These are phyloP conservation scores for Eutypa lata DNA, from an alignment of 2,329 filamentous ascomycete genomes.

Conservation along the genomic window DNA sequence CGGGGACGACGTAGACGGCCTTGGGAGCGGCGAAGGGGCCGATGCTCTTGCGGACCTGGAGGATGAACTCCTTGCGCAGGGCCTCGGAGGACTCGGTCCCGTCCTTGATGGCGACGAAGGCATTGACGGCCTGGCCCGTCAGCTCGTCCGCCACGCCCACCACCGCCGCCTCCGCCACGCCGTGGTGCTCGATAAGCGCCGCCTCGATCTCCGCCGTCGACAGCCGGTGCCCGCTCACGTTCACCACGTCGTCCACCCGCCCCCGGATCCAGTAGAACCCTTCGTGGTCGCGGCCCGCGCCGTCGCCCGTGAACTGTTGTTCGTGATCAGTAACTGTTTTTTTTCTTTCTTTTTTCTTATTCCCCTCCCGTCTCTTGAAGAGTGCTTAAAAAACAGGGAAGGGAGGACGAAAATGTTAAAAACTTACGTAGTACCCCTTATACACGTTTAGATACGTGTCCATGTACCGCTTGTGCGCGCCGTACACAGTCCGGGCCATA, in stretches of 20 bases:
- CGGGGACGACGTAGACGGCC: conserved; percentile 83
- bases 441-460: conserved; percentile 98
- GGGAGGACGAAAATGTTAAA: neutral
- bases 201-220: conserved; percentile 98
- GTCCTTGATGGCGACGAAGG: conserved; percentile 91
- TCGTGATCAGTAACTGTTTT: conserved; percentile 2
- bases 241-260: conserved; percentile 97
- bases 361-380: neutral
- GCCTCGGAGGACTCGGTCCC: conserved; percentile 62
- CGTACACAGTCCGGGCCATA: conserved; percentile 97
- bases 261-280: conserved; percentile 99
- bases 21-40: conserved; percentile 97
- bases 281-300: conserved; percentile 92
- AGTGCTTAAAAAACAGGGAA: neutral
- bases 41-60: conserved; percentile 96
- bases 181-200: conserved; percentile 85
- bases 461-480: conserved; percentile 97
- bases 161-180: conserved; percentile 90
- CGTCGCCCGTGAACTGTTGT: conserved; percentile 79
- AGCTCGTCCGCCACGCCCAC: conserved; percentile 92
- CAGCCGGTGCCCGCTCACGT: conserved; percentile 92
- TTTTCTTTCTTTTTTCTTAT: no score
- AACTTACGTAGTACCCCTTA: conserved; percentile 93
- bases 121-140: conserved; percentile 95
- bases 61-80: conserved; percentile 86